Evolutionary conservation across 169 alveolate genomes (phyloP), one percentile per base, ranked within the genome.

Genomic region (Eimeria necatrix): DNA sequence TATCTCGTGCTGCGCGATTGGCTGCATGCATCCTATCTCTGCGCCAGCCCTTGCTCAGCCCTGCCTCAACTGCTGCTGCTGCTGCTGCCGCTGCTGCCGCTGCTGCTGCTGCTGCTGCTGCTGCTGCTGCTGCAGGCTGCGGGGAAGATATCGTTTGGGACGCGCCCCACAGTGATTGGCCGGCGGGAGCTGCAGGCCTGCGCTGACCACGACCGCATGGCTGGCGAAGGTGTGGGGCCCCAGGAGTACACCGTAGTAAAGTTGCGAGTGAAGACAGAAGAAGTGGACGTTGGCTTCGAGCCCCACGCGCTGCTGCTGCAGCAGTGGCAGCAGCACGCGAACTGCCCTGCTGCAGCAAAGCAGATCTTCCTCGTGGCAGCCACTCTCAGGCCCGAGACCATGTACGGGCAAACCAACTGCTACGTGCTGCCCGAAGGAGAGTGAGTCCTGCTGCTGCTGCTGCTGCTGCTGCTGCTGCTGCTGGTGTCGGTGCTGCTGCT

Each of bases 371-470:
- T 99, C 86, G 99, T 99, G 22, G 99, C 99, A 9, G 99, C 99
- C 4, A 99, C 99, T 2, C 96, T 99, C 94, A 98, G 99, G 95
- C 99, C 99, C 26, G 99, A 99, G 97, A 99, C 99, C 81, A 99
- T 99, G 99, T 99, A 99, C 96, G 99, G 99, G 2, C 99, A 99
- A 96, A 99, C 99, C 32, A 99, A 99, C 97, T 98, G 99, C 94
- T 99, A 97, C 94, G 98, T 99, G 48, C 97, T 98, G 16, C 99
- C 99, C 0, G 98, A 98, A 64, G 99, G 99, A 32, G 98, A 98
- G 93, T 99, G 97, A 60, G 92, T 60, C n/a, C 26, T 59, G 59
- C 81, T 51, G 76, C 46, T 46, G 59, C 60, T 76, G 61, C 32
- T 46, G 86, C 56, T 46, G 61, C 86, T 76, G 60, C 41, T 76